Percentiles rank a stretch among this genome's conserved stretches.
phyloP scores from a whole-genome alignment of 2,329 filamentous ascomycete genomes.

The Parafenestella ontariensis region DNA sequence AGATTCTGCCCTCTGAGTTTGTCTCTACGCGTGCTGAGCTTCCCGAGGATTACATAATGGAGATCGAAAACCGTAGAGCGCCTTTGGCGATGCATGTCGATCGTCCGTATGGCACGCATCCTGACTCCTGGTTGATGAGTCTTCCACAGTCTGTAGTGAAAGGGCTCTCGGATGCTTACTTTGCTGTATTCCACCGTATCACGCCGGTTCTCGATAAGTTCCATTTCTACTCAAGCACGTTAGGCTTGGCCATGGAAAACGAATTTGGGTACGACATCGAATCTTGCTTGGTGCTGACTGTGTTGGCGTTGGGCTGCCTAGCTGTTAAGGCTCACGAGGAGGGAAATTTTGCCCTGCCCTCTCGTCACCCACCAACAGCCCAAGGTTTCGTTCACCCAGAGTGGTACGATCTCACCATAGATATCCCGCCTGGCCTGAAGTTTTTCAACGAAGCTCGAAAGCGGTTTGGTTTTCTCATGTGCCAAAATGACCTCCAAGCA shows the following conservation, averaged over 20 bases:
- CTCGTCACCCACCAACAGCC: constrained; percentile 21
- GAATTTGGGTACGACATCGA: constrained; percentile 61
- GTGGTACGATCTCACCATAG: constrained; percentile 45
- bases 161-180: constrained; percentile 61
- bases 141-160: constrained; percentile 59
- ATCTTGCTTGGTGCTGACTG: constrained; percentile 59
- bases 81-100: constrained; percentile 51
- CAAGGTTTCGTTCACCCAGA: constrained; percentile 38
- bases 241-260: constrained; percentile 57
- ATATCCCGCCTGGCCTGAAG: constrained; percentile 55
- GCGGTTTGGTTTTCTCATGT: constrained; percentile 60
- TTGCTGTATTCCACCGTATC: constrained; percentile 62
- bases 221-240: constrained; percentile 59
- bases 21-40: constrained; percentile 48
- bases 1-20: constrained; percentile 53
- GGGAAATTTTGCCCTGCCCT: constrained; percentile 55
- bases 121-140: constrained; percentile 54
- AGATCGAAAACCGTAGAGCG: constrained; percentile 57
- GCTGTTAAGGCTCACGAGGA: constrained; percentile 59
- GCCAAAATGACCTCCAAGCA: constrained; percentile 57
- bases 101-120: constrained; percentile 44
- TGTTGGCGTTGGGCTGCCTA: constrained; percentile 60
- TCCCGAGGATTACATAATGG: constrained; percentile 59
- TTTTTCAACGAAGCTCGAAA: constrained; percentile 64
- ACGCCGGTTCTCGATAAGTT: constrained; percentile 61